Base-by-base conservation (phyloP, 805 yeast genomes). In the Candida ulmi region DNA sequence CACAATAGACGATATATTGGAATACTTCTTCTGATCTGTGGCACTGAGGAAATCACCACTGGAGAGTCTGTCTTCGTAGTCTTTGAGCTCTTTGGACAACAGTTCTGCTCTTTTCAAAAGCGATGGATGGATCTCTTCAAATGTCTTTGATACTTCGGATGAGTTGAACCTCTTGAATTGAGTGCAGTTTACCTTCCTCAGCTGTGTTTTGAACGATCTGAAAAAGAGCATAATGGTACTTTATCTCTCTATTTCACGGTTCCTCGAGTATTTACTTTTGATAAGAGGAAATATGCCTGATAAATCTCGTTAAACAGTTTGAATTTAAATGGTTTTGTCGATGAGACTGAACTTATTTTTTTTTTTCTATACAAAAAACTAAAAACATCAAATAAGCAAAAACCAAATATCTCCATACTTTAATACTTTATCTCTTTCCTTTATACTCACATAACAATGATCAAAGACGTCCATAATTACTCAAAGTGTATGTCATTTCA, bases 61-160 rank as follows among this genome's bases (percentile, higher is more conserved):
- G 0, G 77, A 57, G 33, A 80, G 51, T 35, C 60, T 58, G 1
- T 55, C 45, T 28, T 75, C 76, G 2, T 80, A 54, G 1, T 47
- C 47, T 3, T 47, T 39, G 36, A 74, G 57, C 45, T 80, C 81
- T 2, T 51, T 43, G 8, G 55, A 48, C 40, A 76, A 56, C 7
- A 52, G 36, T 13, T 61, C 60, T 0, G 85, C 80, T 49, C 74
- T 68, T 37, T 68, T 52, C 19, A 75, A 41, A 11, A 81, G 52
- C 1, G 74, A 61, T 1, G 83, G 80, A 42, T 79, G 84, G 11
- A 75, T 55, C 26, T 56, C 59, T 35, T 53, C 46, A 31, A 57
- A 51, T 13, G 41, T 30, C 4, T 11, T 26, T 13, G 28, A 51
- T 13, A 39, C 28, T 3, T 11, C n/a, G 5, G 28, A 26, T 7